phyloP scores from a whole-genome alignment of 805 yeast species.

The Kodamaea leandrae region DNA sequence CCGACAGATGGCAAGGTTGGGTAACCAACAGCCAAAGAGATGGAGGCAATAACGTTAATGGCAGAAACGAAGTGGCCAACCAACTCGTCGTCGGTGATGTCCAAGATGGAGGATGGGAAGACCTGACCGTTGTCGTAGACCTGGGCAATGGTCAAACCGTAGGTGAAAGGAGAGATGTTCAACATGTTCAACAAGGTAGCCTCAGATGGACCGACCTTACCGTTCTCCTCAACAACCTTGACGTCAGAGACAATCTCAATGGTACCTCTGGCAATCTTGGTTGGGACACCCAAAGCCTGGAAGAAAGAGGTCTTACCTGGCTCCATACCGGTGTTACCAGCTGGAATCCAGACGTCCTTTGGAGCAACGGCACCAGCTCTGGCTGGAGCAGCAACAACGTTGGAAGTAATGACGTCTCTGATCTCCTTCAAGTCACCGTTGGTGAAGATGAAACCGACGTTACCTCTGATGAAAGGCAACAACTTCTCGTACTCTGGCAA shows the following conservation, averaged over 20 bases:
- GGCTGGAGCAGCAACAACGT: constrained; percentile 99
- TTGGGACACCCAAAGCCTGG: constrained; percentile 99
- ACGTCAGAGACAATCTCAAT: constrained; percentile 98
- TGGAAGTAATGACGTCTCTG: constrained; percentile 83
- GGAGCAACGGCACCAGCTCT: constrained; percentile 99
- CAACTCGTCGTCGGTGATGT: constrained; percentile 97
- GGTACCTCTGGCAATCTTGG: constrained; percentile 99
- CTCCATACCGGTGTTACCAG: constrained; percentile 99
- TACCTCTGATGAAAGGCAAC: constrained; percentile 94
- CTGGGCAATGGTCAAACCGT: constrained; percentile 95
- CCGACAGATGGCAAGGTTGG: constrained; percentile 99
- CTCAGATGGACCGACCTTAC: constrained; percentile 98
- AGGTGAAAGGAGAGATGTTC: constrained; percentile 99
- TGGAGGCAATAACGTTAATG: constrained; percentile 87
- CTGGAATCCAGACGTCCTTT: constrained; percentile 95
- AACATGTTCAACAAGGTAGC: constrained; percentile 98
- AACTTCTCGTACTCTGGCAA: constrained; percentile 95
- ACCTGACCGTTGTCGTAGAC: constrained; percentile 98
- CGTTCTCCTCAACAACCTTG: constrained; percentile 84
- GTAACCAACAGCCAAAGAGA: constrained; percentile 97
- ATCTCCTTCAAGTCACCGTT: constrained; percentile 87
- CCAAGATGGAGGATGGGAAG: constrained; percentile 95
- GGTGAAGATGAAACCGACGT: constrained; percentile 99
- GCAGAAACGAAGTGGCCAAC: constrained; percentile 90
- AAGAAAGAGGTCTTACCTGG: constrained; percentile 99